Conservation (phyloP, 441 rosid species). For the Kokia cookei region DNA sequence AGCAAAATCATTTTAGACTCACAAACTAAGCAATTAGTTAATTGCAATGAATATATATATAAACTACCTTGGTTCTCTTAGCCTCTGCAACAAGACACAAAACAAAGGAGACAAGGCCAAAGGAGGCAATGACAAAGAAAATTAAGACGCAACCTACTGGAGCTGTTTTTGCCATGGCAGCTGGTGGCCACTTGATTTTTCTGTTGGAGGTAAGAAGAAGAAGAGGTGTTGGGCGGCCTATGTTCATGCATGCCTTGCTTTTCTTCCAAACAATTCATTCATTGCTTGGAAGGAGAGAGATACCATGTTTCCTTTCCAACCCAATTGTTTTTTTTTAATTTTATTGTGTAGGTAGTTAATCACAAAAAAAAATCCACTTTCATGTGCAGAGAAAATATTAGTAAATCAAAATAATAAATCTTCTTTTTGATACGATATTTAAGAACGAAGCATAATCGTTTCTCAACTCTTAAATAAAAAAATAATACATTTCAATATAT, state of each 20-base stretch:
- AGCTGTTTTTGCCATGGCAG: conserved; percentile 25
- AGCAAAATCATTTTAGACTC: not conserved
- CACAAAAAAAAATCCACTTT: no score
- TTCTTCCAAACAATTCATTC: conserved; percentile 12
- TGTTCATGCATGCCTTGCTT: conserved; percentile 23
- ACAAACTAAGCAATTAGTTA: not conserved
- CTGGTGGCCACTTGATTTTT: not conserved
- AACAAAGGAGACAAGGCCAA: conserved; percentile 40
- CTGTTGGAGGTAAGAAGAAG: not conserved
- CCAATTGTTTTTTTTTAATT: not conserved
- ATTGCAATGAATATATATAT: not conserved
- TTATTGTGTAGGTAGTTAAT: not conserved
- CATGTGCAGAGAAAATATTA: no score
- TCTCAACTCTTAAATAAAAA: no score
- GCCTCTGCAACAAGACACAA: conserved; percentile 54
- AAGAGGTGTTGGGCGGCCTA: conserved; percentile 15
- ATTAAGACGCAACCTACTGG: conserved; percentile 13
- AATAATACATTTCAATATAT: no score
- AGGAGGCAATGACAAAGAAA: conserved; percentile 26
- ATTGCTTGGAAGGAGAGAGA: conserved; percentile 31
- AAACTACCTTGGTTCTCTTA: conserved; percentile 52
- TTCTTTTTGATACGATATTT: no score
- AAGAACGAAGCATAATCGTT: no score
- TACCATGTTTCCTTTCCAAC: conserved; percentile 8
- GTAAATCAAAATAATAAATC: no score